These are phyloP conservation scores for Davidsoniella australis DNA, from an alignment of 2,329 filamentous ascomycete species.

Conservation along the genomic window DNA sequence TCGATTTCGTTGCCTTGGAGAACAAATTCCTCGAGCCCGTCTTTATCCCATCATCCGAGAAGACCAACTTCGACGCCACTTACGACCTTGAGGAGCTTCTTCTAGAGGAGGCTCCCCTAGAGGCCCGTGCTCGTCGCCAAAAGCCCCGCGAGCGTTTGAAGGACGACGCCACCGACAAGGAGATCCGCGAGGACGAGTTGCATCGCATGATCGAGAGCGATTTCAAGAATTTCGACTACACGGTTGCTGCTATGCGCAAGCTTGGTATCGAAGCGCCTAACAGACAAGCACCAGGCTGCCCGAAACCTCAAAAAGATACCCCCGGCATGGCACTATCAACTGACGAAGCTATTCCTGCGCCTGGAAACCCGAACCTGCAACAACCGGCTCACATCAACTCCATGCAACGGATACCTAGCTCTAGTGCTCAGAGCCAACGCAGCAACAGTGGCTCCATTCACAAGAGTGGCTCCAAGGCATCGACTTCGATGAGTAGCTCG, in stretches of 20 bases:
- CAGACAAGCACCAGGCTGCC: neutral
- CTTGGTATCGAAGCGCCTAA: constrained; percentile 7
- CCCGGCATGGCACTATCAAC: constrained; percentile 29
- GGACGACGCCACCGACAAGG: constrained; percentile 85
- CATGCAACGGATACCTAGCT: constrained; percentile 6
- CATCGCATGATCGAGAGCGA: constrained; percentile 88
- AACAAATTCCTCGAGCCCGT: constrained; percentile 78
- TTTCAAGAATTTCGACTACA: constrained; percentile 94
- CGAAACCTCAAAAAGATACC: neutral
- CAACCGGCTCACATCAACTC: neutral
- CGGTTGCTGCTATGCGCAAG: constrained; percentile 42
- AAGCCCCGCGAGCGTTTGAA: constrained; percentile 84
- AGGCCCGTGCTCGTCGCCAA: constrained; percentile 80
- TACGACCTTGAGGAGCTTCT: constrained; percentile 92
- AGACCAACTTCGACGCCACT: constrained; percentile 97
- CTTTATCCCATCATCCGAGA: constrained; percentile 85
- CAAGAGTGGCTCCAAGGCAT: constrained; percentile 2
- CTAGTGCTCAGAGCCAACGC: constrained; percentile 11
- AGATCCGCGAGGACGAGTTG: constrained; percentile 85
- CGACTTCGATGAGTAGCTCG: neutral
- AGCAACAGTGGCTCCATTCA: neutral
- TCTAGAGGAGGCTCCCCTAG: constrained; percentile 83
- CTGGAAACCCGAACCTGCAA: constrained; percentile 14
- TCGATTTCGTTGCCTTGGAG: constrained; percentile 75
- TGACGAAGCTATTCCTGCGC: constrained; percentile 29